Percentiles rank a stretch among this genome's conserved stretches.
phyloP scores from a whole-genome alignment of 2,329 filamentous ascomycete genomes.

The Sporothrix pallida region DNA sequence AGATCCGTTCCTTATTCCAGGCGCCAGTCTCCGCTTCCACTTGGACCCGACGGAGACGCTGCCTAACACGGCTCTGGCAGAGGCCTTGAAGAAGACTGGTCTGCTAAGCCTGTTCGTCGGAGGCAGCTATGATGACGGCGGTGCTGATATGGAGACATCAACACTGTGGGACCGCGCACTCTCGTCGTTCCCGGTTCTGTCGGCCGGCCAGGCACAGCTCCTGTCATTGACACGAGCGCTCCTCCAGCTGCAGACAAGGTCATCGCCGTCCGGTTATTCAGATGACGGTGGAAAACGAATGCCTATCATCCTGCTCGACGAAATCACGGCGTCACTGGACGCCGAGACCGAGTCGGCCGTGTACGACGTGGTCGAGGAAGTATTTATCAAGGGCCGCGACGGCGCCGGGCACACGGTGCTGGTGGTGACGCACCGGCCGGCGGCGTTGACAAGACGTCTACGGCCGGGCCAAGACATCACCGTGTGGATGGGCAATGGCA shows the following conservation, averaged over 20 bases:
- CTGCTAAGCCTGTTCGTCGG: slow-evolving; percentile 10
- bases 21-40: slow-evolving; percentile 35
- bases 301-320: slow-evolving; percentile 36
- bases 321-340: slow-evolving; percentile 36
- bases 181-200: slow-evolving; percentile 32
- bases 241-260: slow-evolving; percentile 28
- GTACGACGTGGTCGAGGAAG: slow-evolving; percentile 32
- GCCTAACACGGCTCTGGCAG: slow-evolving; percentile 18
- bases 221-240: slow-evolving; percentile 35
- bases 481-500: slow-evolving; percentile 31
- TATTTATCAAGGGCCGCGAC: slow-evolving; percentile 28
- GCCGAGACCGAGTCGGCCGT: slow-evolving; percentile 33
- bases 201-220: slow-evolving; percentile 36
- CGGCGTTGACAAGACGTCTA: slow-evolving; percentile 11
- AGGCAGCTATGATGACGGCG: slow-evolving; percentile 5
- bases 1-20: slow-evolving; percentile 34
- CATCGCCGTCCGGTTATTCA: not conserved
- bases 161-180: slow-evolving; percentile 30
- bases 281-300: not conserved
- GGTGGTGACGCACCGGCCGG: slow-evolving; percentile 35
- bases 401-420: slow-evolving; percentile 33
- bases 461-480: slow-evolving; percentile 30
- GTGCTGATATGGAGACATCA: not conserved
- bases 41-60: slow-evolving; percentile 33
- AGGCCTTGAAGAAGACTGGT: slow-evolving; percentile 30